Percentiles rank a stretch among this genome's conserved stretches.
These are phyloP conservation scores for Lippia alba DNA, from an alignment of 305 asterid genomes.

Conservation along the genomic window DNA sequence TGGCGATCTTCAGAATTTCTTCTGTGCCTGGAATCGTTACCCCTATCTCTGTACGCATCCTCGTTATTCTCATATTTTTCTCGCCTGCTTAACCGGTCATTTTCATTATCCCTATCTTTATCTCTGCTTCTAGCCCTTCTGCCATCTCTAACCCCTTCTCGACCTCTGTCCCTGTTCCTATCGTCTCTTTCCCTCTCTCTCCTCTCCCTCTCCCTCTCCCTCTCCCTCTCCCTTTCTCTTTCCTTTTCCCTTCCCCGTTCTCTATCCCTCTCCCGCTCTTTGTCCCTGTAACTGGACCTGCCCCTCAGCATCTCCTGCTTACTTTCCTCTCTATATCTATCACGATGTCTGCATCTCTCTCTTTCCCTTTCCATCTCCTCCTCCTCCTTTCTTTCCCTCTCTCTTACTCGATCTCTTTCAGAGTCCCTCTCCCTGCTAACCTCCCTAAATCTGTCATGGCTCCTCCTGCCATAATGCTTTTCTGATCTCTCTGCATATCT, in stretches of 20 bases:
- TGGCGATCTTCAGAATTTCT: conserved; percentile 54
- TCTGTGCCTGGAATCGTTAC: conserved; percentile 55
- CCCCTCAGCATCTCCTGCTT: conserved; percentile 40
- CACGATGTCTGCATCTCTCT: conserved; percentile 45
- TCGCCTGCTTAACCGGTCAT: conserved; percentile 50
- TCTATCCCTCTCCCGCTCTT: conserved; percentile 42
- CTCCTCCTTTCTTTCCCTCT: conserved; percentile 22
- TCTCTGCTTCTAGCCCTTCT: conserved; percentile 62
- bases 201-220: conserved; percentile 38
- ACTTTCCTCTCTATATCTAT: conserved; percentile 52
- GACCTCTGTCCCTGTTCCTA: conserved; percentile 48
- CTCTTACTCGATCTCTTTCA: conserved; percentile 45
- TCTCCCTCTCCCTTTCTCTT: conserved; percentile 39
- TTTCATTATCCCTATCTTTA: conserved; percentile 53
- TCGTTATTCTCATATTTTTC: conserved; percentile 49
- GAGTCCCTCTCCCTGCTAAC: conserved; percentile 56
- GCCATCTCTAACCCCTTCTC: conserved; percentile 49
- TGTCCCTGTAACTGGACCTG: conserved; percentile 41
- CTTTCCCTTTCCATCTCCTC: conserved; percentile 46
- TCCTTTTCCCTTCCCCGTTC: conserved; percentile 39
- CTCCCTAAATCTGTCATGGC: conserved; percentile 52
- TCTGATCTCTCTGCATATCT: conserved; percentile 54
- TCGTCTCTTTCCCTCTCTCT: conserved; percentile 48
- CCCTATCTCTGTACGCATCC: conserved; percentile 55
- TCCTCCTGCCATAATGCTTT: conserved; percentile 55